These are phyloP conservation scores for Davidsoniella virescens DNA, from an alignment of 2,329 filamentous ascomycete species.

Conservation along the genomic window DNA sequence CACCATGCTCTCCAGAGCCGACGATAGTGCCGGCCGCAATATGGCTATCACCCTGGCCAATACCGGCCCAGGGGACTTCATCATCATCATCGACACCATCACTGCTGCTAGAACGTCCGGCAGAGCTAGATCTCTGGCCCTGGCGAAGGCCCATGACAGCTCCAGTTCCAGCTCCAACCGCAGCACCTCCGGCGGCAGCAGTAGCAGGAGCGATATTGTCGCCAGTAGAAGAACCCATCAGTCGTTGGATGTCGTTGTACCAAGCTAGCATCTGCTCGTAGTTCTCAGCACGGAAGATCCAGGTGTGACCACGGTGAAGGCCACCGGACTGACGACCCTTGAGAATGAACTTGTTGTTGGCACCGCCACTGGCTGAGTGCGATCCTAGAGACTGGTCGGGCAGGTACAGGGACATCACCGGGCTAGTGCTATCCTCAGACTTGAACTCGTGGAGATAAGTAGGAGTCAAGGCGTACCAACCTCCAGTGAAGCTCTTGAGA, in stretches of 20 bases:
- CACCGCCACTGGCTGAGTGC: slow-evolving; percentile 65
- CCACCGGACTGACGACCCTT: slow-evolving; percentile 88
- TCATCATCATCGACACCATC: slow-evolving; percentile 63
- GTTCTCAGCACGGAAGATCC: slow-evolving; percentile 55
- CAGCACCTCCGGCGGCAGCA: not conserved
- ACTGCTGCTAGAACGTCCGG: slow-evolving; percentile 34
- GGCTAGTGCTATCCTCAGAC: slow-evolving; percentile 80
- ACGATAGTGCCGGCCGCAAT: not conserved
- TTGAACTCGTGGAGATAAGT: slow-evolving; percentile 98
- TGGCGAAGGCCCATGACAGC: not conserved
- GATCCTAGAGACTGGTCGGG: slow-evolving; percentile 91
- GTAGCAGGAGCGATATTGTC: slow-evolving; percentile 7
- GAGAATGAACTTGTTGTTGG: slow-evolving; percentile 93
- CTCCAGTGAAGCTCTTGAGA: slow-evolving; percentile 88
- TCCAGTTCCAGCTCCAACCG: not conserved
- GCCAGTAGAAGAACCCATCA: slow-evolving; percentile 45
- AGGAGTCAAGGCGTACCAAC: slow-evolving; percentile 92
- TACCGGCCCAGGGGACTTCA: slow-evolving; percentile 20
- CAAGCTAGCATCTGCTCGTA: slow-evolving; percentile 95
- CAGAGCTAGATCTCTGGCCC: not conserved
- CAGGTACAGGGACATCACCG: slow-evolving; percentile 90
- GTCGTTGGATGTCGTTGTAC: slow-evolving; percentile 79
- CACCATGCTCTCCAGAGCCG: not conserved
- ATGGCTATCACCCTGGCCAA: not conserved
- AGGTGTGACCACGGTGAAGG: slow-evolving; percentile 69